Percentiles rank a stretch among this genome's conserved stretches.
phyloP scores from a whole-genome alignment of 2,329 filamentous ascomycete genomes.

The Aspergillus fijiensis region DNA sequence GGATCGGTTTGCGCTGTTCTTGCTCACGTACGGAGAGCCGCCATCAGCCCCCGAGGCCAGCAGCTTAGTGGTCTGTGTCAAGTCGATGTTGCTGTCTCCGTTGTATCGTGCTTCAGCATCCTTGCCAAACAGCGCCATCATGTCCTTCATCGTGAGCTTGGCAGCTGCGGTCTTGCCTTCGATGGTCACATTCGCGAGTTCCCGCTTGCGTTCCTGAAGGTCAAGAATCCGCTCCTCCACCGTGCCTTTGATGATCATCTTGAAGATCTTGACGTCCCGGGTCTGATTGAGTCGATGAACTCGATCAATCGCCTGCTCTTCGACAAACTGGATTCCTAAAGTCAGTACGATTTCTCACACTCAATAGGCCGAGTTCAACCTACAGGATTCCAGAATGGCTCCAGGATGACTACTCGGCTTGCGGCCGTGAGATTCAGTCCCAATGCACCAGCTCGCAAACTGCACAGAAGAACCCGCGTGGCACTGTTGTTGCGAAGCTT shows the following conservation, averaged over 20 bases:
- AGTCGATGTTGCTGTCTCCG: constrained; percentile 41
- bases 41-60: constrained; percentile 23
- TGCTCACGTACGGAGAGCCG: not conserved
- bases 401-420: constrained; percentile 87
- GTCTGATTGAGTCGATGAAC: constrained; percentile 98
- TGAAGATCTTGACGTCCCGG: constrained; percentile 91
- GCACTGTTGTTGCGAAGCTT: constrained; percentile 70
- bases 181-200: constrained; percentile 87
- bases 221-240: constrained; percentile 95
- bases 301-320: constrained; percentile 97
- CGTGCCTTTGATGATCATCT: constrained; percentile 79
- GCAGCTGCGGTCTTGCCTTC: constrained; percentile 73
- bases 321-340: constrained; percentile 68
- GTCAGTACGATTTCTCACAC: constrained; percentile 17
- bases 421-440: constrained; percentile 94
- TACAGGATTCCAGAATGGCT: constrained; percentile 97
- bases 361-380: constrained; percentile 33
- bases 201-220: constrained; percentile 88
- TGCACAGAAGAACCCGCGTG: constrained; percentile 84
- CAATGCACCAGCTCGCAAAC: constrained; percentile 87
- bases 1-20: not conserved
- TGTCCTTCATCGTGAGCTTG: constrained; percentile 90
- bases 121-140: constrained; percentile 82
- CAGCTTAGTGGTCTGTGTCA: constrained; percentile 34
- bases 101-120: constrained; percentile 56